phyloP scores from a whole-genome alignment of 306 rosid species.

The Heteromeles arbutifolia region DNA sequence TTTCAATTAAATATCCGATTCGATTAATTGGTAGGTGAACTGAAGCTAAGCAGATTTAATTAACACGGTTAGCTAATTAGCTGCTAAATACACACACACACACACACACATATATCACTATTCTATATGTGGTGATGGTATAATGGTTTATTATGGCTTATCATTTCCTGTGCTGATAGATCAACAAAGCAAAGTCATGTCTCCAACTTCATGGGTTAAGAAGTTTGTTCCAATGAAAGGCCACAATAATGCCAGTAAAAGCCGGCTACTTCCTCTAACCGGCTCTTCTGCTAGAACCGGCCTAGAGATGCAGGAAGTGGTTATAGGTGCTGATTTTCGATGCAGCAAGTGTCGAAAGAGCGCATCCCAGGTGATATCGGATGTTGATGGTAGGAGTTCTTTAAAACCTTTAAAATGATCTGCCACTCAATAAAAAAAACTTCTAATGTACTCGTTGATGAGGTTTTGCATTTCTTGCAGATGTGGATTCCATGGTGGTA shows the following conservation, averaged over 20 bases:
- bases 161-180: neutral
- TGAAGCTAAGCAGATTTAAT: neutral
- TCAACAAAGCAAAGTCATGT: conserved; percentile 2
- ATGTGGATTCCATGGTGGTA: conserved; percentile 5
- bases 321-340: conserved; percentile 6
- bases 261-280: neutral
- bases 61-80: neutral
- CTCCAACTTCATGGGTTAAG: conserved; percentile 13
- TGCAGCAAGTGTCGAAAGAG: neutral
- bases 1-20: neutral
- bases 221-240: conserved; percentile 1
- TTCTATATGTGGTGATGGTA: neutral
- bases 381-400: conserved; percentile 5
- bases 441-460: neutral
- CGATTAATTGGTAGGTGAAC: neutral
- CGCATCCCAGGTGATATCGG: neutral
- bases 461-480: neutral
- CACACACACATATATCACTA: too few relatives aligned
- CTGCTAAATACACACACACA: neutral
- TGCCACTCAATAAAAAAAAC: neutral
- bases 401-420: neutral
- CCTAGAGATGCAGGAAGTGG: conserved; percentile 7
- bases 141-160: neutral
- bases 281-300: neutral
- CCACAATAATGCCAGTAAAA: neutral